Percentiles rank a stretch among this genome's conserved stretches.
Conservation (phyloP, 2,329 filamentous ascomycete species). For the Scorias spongiosa region DNA sequence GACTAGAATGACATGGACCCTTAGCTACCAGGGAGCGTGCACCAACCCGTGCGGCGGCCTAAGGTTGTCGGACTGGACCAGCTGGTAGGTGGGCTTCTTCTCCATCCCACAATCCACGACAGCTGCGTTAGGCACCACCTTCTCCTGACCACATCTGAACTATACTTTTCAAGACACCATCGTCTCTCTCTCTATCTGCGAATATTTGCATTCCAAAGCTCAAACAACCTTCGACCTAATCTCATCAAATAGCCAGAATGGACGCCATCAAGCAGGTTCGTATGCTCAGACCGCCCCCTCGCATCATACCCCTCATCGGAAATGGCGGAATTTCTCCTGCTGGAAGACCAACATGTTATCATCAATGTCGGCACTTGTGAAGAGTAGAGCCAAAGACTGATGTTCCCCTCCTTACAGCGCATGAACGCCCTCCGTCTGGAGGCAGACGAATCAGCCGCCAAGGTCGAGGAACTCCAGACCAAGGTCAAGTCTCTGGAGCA, state of each 20-base stretch:
- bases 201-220: background rate
- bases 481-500: constrained; percentile 87
- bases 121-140: background rate
- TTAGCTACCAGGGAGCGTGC: background rate
- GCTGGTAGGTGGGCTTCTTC: background rate
- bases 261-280: constrained; percentile 28
- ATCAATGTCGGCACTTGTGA: too few relatives aligned
- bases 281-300: constrained; percentile 9
- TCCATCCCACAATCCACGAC: background rate
- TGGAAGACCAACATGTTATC: too few relatives aligned
- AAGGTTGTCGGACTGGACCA: background rate
- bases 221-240: background rate
- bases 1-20: background rate
- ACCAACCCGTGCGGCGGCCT: background rate
- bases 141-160: background rate
- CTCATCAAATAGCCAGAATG: constrained; percentile 17
- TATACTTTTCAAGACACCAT: too few relatives aligned
- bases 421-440: constrained; percentile 90
- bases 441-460: constrained; percentile 67
- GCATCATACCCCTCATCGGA: constrained; percentile 11
- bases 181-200: too few relatives aligned
- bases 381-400: too few relatives aligned
- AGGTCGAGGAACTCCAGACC: constrained; percentile 73
- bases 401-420: constrained; percentile 44
- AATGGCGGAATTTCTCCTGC: background rate